Conservation (phyloP, 75 land plant species). For the Pseudotsuga menziesii region DNA sequence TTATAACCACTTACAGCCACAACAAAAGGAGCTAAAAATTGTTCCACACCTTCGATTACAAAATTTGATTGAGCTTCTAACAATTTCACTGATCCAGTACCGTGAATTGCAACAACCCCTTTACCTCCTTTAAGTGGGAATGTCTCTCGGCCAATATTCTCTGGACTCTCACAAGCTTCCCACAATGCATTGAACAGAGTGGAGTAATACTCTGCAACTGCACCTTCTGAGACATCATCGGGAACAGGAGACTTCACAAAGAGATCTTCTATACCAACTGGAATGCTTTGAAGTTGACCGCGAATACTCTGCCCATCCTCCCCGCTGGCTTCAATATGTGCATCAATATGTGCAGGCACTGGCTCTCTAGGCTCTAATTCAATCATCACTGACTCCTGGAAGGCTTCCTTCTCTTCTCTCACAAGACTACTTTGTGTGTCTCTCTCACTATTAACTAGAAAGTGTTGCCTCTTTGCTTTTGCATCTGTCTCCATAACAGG, state of each 20-base stretch:
- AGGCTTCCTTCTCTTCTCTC: slow-evolving; percentile 4
- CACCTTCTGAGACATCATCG: slow-evolving; percentile 27
- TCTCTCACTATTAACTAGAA: slow-evolving; percentile 12
- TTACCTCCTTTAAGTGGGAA: slow-evolving; percentile 66
- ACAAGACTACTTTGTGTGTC: not conserved
- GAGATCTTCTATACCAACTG: slow-evolving; percentile 91
- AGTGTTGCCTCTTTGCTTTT: not conserved
- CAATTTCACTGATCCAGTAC: slow-evolving; percentile 84
- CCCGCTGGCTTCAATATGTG: slow-evolving; percentile 53
- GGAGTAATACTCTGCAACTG: slow-evolving; percentile 37
- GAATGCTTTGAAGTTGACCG: slow-evolving; percentile 72
- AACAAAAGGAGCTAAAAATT: slow-evolving; percentile 58
- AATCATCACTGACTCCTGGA: slow-evolving; percentile 38
- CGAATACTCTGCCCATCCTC: slow-evolving; percentile 73
- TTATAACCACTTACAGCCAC: slow-evolving; percentile 62
- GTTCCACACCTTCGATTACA: slow-evolving; percentile 59
- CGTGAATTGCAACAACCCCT: slow-evolving; percentile 58
- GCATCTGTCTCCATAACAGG: not conserved
- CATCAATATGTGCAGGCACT: slow-evolving; percentile 79
- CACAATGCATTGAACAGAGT: slow-evolving; percentile 75
- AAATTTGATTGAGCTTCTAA: slow-evolving; percentile 57
- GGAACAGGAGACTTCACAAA: slow-evolving; percentile 71
- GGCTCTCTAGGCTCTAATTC: slow-evolving; percentile 91
- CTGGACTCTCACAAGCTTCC: slow-evolving; percentile 77
- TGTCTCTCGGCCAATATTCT: slow-evolving; percentile 59